A percentile compares a stretch with the other conserved stretches of the same genome.
Conservation (phyloP, 73 alveolate genomes). For the Paramecium caudatum region DNA sequence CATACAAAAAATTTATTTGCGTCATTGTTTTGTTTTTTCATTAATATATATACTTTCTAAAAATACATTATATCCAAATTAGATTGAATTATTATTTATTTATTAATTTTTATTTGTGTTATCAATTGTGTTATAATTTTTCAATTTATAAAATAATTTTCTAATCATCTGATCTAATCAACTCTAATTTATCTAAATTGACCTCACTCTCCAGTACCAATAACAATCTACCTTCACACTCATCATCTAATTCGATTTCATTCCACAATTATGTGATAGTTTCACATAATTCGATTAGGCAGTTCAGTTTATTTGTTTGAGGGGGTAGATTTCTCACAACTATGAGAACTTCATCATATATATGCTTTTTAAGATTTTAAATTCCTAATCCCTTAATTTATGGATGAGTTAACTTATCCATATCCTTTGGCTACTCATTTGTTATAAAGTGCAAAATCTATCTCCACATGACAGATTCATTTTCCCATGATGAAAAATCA, state of each 20-base stretch:
- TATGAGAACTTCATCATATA: not conserved
- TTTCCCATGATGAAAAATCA: not conserved
- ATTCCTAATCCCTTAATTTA: not conserved
- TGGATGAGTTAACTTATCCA: not conserved
- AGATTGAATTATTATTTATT: too few species aligned
- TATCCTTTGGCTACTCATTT: not conserved
- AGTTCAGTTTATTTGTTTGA: not conserved
- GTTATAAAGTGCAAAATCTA: not conserved
- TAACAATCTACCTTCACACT: constrained; percentile 16
- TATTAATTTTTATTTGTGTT: too few species aligned
- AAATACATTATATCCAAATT: too few species aligned
- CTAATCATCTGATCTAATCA: not conserved
- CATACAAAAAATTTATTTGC: not conserved
- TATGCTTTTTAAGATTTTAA: not conserved
- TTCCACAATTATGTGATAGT: constrained; percentile 2
- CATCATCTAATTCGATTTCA: constrained; percentile 4
- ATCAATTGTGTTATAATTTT: constrained; percentile 45
- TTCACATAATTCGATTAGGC: not conserved
- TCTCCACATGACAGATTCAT: constrained; percentile 8
- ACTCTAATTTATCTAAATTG: constrained; percentile 14
- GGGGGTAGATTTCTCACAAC: not conserved
- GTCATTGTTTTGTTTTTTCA: too few species aligned
- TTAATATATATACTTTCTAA: too few species aligned
- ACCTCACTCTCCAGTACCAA: constrained; percentile 18
- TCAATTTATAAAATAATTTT: constrained; percentile 15